phyloP scores from a whole-genome alignment of 306 rosid species.

The Glycine tomentella region DNA sequence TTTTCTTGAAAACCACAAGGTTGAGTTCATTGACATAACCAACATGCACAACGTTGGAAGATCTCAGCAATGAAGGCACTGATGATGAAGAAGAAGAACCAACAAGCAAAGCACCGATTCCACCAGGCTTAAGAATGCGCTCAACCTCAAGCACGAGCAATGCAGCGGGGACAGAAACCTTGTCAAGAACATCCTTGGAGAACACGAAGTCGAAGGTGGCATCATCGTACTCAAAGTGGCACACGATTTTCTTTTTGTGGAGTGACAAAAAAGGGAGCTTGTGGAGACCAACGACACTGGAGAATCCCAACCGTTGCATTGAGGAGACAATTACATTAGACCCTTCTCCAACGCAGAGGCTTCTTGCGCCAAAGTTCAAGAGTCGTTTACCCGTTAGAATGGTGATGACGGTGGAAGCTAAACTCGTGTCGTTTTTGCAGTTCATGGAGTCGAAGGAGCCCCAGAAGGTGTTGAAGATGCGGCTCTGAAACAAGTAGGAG shows the following conservation, averaged over 20 bases:
- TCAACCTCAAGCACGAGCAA: slow-evolving; percentile 81
- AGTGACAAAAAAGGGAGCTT: slow-evolving; percentile 53
- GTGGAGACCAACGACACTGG: slow-evolving; percentile 47
- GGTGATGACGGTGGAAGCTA: slow-evolving; percentile 61
- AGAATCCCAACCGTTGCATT: slow-evolving; percentile 72
- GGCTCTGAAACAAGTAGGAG: slow-evolving; percentile 64
- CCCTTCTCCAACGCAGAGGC: slow-evolving; percentile 79
- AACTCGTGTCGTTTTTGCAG: slow-evolving; percentile 55
- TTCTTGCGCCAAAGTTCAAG: slow-evolving; percentile 50
- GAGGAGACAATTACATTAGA: slow-evolving; percentile 55
- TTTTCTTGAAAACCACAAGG: slow-evolving; percentile 80
- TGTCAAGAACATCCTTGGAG: slow-evolving; percentile 66
- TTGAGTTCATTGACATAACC: slow-evolving; percentile 53
- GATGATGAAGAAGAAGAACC: neutral
- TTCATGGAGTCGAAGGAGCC: slow-evolving; percentile 54
- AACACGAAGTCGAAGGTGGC: slow-evolving; percentile 77
- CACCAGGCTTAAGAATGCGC: slow-evolving; percentile 88
- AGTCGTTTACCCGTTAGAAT: slow-evolving; percentile 57
- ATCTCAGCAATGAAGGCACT: slow-evolving; percentile 69
- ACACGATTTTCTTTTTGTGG: neutral
- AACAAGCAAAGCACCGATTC: slow-evolving; percentile 75
- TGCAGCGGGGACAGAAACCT: slow-evolving; percentile 70
- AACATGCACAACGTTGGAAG: slow-evolving; percentile 75
- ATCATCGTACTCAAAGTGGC: slow-evolving; percentile 30
- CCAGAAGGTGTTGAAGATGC: slow-evolving; percentile 64